phyloP scores from a whole-genome alignment of 208 protist genomes.

The Acanthamoeba royreba region DNA sequence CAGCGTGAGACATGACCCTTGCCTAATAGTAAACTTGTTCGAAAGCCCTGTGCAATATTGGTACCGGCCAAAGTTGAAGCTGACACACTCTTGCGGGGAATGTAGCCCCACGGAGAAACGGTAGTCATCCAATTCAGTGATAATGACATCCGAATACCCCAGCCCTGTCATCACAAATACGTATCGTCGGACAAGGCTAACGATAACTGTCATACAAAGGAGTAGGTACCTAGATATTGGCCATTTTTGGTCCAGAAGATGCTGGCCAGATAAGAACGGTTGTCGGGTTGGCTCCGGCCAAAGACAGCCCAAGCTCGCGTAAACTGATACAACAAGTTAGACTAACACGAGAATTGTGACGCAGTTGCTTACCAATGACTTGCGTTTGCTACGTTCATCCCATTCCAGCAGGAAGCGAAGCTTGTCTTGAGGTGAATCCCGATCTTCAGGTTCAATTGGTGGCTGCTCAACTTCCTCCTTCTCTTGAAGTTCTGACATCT shows the following conservation, averaged over 20 bases:
- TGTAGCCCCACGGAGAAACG: not conserved
- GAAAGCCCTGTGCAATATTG: not conserved
- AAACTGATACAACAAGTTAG: not conserved
- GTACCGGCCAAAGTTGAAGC: slow-evolving; percentile 5
- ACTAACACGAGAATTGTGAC: not conserved
- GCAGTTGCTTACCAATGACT: not conserved
- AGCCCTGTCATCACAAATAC: not conserved
- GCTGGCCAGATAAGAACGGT: not conserved
- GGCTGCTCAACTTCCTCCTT: not conserved
- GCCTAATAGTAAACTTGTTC: not conserved
- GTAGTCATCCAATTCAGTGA: not conserved
- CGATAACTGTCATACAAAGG: not conserved
- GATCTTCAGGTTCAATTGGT: not conserved
- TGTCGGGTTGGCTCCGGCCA: not conserved
- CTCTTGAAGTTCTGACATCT: no score
- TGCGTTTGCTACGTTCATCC: not conserved
- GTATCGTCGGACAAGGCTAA: not conserved
- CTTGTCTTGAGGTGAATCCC: not conserved
- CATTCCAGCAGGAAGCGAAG: not conserved
- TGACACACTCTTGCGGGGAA: not conserved
- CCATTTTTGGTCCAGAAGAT: slow-evolving; percentile 16
- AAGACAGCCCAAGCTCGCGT: not conserved
- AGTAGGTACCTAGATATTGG: not conserved
- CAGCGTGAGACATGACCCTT: not conserved
- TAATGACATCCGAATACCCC: not conserved